These are phyloP conservation scores for Begonia masoniana DNA, from an alignment of 306 rosid species.

Conservation along the genomic window DNA sequence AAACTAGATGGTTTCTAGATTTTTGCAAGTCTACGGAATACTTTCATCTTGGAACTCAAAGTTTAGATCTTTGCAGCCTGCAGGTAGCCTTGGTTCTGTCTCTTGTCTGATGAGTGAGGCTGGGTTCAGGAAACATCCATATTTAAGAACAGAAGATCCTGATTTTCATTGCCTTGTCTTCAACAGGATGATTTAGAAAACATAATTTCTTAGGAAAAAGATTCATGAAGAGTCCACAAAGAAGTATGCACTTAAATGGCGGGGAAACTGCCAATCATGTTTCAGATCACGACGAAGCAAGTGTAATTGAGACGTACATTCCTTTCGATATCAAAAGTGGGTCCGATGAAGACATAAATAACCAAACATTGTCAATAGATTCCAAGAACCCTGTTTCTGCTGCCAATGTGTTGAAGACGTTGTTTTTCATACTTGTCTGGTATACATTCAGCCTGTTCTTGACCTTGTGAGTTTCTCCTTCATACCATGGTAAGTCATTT, in stretches of 20 bases:
- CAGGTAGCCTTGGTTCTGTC: constrained; percentile 59
- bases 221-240: constrained; percentile 24
- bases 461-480: constrained; percentile 74
- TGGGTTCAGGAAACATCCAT: constrained; percentile 21
- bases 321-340: constrained; percentile 56
- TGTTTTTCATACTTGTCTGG: constrained; percentile 76
- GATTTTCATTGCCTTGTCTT: constrained; percentile 47
- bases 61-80: constrained; percentile 31
- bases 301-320: constrained; percentile 35
- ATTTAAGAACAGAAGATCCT: constrained; percentile 31
- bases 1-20: too few relatives aligned
- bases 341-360: constrained; percentile 25
- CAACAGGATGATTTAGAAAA: constrained; percentile 29
- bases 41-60: constrained; percentile 20
- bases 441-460: constrained; percentile 84
- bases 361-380: constrained; percentile 16
- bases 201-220: constrained; percentile 18
- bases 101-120: constrained; percentile 58
- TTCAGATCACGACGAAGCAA: constrained; percentile 26
- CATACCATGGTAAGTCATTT: not conserved
- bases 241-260: constrained; percentile 32
- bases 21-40: too few relatives aligned
- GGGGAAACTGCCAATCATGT: constrained; percentile 35
- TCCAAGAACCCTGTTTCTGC: constrained; percentile 25
- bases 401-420: constrained; percentile 61